Conservation (phyloP, 306 rosid species). For the Vigna trinervia region DNA sequence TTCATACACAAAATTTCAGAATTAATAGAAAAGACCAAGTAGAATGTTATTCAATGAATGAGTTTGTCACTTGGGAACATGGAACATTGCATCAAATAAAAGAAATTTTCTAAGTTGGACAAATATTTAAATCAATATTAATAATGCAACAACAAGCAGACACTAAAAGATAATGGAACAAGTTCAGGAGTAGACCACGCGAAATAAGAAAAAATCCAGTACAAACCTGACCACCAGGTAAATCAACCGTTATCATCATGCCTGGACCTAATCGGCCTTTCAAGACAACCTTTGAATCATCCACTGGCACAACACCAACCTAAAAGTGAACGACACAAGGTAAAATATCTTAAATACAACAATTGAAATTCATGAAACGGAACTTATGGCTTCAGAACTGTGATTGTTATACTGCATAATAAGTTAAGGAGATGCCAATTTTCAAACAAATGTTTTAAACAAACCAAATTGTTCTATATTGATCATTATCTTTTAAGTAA, state of each 20-base stretch:
- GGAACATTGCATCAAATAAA: constrained; percentile 29
- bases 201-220: constrained; percentile 38
- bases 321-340: constrained; percentile 43
- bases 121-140: constrained; percentile 38
- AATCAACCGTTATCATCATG: constrained; percentile 97
- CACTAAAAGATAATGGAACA: constrained; percentile 21
- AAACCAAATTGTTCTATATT: constrained; percentile 6
- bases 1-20: constrained; percentile 36
- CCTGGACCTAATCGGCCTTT: constrained; percentile 99
- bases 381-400: constrained; percentile 29
- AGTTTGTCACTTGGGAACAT: constrained; percentile 7
- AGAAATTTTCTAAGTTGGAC: constrained; percentile 21
- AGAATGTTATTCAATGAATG: neutral
- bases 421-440: constrained; percentile 17
- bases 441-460: neutral
- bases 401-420: constrained; percentile 1
- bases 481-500: neutral
- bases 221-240: constrained; percentile 86
- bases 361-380: constrained; percentile 31
- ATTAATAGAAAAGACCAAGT: neutral
- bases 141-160: constrained; percentile 34
- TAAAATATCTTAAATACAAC: constrained; percentile 37
- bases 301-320: constrained; percentile 97
- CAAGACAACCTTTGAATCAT: constrained; percentile 90
- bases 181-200: constrained; percentile 2